These are phyloP conservation scores for Cicer judaicum DNA, from an alignment of 306 rosid genomes.

Conservation along the genomic window DNA sequence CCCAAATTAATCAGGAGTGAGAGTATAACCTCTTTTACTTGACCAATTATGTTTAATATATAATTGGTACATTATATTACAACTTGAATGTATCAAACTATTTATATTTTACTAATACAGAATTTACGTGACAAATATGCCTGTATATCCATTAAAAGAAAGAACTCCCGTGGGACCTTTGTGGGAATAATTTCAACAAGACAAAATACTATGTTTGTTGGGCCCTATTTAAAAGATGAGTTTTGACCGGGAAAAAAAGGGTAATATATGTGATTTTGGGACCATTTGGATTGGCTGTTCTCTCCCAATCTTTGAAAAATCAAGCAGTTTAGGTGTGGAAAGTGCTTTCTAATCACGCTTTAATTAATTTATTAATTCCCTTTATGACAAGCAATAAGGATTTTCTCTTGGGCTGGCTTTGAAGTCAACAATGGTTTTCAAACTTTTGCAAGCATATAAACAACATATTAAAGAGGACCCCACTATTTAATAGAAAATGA, in stretches of 20 bases:
- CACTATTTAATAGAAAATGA: constrained; percentile 15
- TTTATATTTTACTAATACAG: no score
- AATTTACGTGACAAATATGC: no score
- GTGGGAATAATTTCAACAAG: constrained; percentile 36
- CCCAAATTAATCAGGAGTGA: no score
- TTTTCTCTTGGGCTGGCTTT: constrained; percentile 43
- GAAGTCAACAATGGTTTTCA: constrained; percentile 49
- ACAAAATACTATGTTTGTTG: constrained; percentile 37
- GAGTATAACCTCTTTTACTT: no score
- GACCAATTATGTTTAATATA: no score
- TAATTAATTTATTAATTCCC: constrained; percentile 27
- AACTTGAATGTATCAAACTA: no score
- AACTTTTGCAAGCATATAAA: constrained; percentile 36
- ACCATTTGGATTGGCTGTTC: constrained; percentile 32
- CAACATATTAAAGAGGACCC: background rate
- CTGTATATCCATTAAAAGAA: constrained; percentile 22
- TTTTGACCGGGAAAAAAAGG: constrained; percentile 42
- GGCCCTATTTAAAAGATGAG: constrained; percentile 15
- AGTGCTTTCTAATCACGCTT: constrained; percentile 20
- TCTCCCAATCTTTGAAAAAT: constrained; percentile 45
- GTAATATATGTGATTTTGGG: constrained; percentile 37
- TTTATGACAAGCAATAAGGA: constrained; percentile 46
- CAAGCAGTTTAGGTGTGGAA: constrained; percentile 42
- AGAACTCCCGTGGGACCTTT: constrained; percentile 37
- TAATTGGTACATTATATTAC: no score